These are phyloP conservation scores for Notholithocarpus densiflorus DNA, from an alignment of 306 rosid species.

Conservation along the genomic window DNA sequence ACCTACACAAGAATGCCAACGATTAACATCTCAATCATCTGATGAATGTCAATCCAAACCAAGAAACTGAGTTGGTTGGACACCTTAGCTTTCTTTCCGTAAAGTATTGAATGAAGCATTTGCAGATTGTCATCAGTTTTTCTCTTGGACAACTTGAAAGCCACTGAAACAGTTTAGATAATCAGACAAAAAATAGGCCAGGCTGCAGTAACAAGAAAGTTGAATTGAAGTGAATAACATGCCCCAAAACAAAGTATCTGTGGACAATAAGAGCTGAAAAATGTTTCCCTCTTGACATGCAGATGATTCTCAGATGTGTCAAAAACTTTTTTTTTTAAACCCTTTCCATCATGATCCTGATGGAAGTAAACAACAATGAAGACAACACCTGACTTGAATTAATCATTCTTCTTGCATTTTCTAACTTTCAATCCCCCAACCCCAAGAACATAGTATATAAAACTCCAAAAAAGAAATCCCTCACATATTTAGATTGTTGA, in stretches of 20 bases:
- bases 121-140: slow-evolving; percentile 89
- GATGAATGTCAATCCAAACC: neutral
- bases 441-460: neutral
- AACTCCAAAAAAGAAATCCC: neutral
- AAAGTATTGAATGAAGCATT: slow-evolving; percentile 72
- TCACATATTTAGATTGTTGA: neutral
- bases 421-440: neutral
- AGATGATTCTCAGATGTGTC: neutral
- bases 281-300: neutral
- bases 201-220: slow-evolving; percentile 24
- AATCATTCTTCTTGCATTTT: neutral
- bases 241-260: neutral
- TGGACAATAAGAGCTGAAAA: neutral
- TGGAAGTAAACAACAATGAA: neutral
- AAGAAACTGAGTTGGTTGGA: neutral
- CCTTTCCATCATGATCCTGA: neutral
- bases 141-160: slow-evolving; percentile 92
- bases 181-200: slow-evolving; percentile 30
- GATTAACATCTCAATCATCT: slow-evolving; percentile 8
- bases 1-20: slow-evolving; percentile 44
- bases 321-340: neutral
- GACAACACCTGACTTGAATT: neutral
- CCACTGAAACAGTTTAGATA: slow-evolving; percentile 64
- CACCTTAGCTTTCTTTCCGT: slow-evolving; percentile 89
- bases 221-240: slow-evolving; percentile 2